Evolutionary conservation across 2,329 filamentous ascomycete species (phyloP).

Genomic region (Diaporthe caulivora): DNA sequence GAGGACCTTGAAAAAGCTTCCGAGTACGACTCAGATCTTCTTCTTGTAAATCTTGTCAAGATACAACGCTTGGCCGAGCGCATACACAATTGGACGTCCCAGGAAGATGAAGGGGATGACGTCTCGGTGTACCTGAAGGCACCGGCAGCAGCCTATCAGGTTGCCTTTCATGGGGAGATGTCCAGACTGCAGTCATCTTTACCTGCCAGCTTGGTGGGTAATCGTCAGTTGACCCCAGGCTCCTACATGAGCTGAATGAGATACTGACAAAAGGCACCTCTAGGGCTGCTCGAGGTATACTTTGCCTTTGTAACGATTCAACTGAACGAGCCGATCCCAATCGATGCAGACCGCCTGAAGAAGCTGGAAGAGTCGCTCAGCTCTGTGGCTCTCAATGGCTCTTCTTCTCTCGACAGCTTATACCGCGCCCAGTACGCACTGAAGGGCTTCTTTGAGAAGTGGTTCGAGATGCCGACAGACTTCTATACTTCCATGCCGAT

Average conservation of each 20-base stretch:
- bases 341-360: constrained; percentile 55
- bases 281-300: constrained; percentile 56
- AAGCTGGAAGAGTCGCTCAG: constrained; percentile 59
- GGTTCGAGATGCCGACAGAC: constrained; percentile 57
- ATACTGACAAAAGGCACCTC: not conserved
- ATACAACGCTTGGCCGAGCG: constrained; percentile 64
- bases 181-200: constrained; percentile 55
- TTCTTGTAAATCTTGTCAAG: constrained; percentile 60
- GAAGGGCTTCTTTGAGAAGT: constrained; percentile 62
- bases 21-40: constrained; percentile 61
- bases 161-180: constrained; percentile 60
- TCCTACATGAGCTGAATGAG: not conserved
- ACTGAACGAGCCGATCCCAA: constrained; percentile 61
- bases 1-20: constrained; percentile 55
- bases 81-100: constrained; percentile 57
- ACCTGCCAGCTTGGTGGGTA: constrained; percentile 50
- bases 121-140: constrained; percentile 53
- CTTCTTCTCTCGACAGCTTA: constrained; percentile 62
- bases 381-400: constrained; percentile 42
- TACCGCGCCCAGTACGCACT: constrained; percentile 62
- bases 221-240: constrained; percentile 50
- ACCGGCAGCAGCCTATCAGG: constrained; percentile 58
- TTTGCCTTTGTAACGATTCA: constrained; percentile 57
- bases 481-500: constrained; percentile 62
- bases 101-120: constrained; percentile 51